Percentiles rank a stretch among this genome's conserved stretches.
These are phyloP conservation scores for Nicotiana paniculata DNA, from an alignment of 257 asterid genomes.

Conservation along the genomic window DNA sequence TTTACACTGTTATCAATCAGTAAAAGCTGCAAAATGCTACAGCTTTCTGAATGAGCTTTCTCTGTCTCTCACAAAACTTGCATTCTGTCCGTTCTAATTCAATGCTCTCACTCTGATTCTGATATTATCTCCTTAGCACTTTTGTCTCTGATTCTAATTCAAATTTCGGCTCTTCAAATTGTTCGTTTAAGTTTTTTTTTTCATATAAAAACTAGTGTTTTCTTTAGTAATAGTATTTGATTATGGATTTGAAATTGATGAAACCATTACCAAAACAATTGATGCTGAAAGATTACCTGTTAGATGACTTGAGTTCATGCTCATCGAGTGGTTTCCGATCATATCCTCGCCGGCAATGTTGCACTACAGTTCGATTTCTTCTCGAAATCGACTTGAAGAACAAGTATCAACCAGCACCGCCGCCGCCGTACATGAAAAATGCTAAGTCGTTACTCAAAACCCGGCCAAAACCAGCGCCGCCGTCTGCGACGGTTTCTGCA, in stretches of 20 bases:
- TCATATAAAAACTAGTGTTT: background rate
- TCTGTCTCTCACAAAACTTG: background rate
- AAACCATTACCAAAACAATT: conserved; percentile 18
- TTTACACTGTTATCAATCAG: background rate
- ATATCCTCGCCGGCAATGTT: conserved; percentile 32
- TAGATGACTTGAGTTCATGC: conserved; percentile 43
- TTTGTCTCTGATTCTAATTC: background rate
- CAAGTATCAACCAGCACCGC: conserved; percentile 12
- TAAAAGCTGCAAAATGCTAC: background rate
- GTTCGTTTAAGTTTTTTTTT: background rate
- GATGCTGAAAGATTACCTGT: conserved; percentile 37
- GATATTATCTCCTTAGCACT: background rate
- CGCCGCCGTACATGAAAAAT: conserved; percentile 4
- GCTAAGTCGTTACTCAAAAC: conserved; percentile 1
- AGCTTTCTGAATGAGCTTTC: conserved; percentile 1
- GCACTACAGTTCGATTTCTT: conserved; percentile 35
- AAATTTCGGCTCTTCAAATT: background rate
- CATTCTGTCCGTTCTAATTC: conserved; percentile 10
- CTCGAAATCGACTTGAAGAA: conserved; percentile 29
- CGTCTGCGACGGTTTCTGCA: conserved; percentile 30
- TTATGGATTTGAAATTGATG: conserved; percentile 2
- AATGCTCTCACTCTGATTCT: conserved; percentile 13
- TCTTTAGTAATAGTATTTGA: background rate
- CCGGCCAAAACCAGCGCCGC: conserved; percentile 8
- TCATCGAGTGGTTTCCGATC: conserved; percentile 46